Base-by-base conservation (phyloP, 1,284 basidiomycete genomes). In the Sphagnurus paluster region DNA sequence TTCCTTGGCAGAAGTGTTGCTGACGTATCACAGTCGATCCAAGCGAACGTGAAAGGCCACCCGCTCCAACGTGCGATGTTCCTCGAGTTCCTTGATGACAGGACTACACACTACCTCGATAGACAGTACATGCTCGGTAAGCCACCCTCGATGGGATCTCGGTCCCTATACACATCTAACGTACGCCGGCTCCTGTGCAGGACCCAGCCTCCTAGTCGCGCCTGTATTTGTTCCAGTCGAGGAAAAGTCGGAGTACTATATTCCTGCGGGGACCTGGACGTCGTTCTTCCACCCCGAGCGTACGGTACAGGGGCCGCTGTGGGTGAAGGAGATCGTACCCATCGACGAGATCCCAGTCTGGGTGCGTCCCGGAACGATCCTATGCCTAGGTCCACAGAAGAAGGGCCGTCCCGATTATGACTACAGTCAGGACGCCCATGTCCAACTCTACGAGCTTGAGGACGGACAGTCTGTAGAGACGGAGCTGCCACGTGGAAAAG, bases 21-120 rank as follows among this genome's bases (percentile, higher is more conserved):
- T 46, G 19, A 55, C 38, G 10, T n/a, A 28, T 11, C 34, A 9
- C 48, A 87, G 83, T 79, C 84, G 1, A 75, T 87, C 41, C 62
- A 81, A 57, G 77, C 83, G 2, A 72, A 77, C 57, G 45, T 63
- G 41, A 78, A 71, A 20, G 85, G 84, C 9, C 70, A 82, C 50
- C 87, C 86, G 0, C 56, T 87, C 42, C 79, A 81, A 64, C 77
- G 85, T 26, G 80, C 84, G 9, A 88, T 88, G 83, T 80, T 88
- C 66, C 60, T 89, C 50, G 84, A 89, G 57, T 89, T 87, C 67
- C 72, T 74, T 5, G 74, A 77, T 10, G 86, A 89, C 61, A 75
- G 79, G 34, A 83, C 79, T 9, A 77, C 79, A 5, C 79, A 82
- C 48, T 67, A 74, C 57, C 77, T 89, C 28, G 85, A 88, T 63